Conservation (phyloP, 345 rosid genomes). For the Gossypium stocksii region DNA sequence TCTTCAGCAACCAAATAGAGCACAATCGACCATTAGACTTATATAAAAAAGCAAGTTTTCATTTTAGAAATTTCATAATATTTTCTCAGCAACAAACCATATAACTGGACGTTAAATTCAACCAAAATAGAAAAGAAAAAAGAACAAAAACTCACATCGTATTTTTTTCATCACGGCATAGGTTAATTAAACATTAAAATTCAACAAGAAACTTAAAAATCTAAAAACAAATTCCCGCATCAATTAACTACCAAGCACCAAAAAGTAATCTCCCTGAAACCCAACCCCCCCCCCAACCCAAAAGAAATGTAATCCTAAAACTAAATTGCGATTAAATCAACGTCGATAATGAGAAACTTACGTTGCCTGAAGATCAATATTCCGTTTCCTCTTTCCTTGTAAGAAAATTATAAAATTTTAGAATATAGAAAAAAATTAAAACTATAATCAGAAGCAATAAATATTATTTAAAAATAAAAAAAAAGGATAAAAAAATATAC, state of each 20-base stretch:
- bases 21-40: not conserved
- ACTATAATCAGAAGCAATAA: not conserved
- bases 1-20: not conserved
- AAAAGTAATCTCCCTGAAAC: not conserved
- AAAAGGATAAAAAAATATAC: too few species aligned
- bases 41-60: not conserved
- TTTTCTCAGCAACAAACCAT: not conserved
- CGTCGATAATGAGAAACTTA: not conserved
- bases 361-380: constrained; percentile 15
- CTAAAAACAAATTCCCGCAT: constrained; percentile 10
- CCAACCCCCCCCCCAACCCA: not conserved
- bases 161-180: constrained; percentile 19
- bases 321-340: not conserved
- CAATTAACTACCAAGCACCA: constrained; percentile 12
- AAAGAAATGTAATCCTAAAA: not conserved
- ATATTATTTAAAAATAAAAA: not conserved
- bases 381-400: not conserved
- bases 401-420: not conserved
- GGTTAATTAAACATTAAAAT: not conserved
- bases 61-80: not conserved
- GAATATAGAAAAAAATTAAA: not conserved
- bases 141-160: not conserved
- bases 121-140: not conserved
- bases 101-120: not conserved
- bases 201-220: too few species aligned